Evolutionary conservation across 805 yeast genomes (phyloP).

Genomic region (Komagataella pastoris): DNA sequence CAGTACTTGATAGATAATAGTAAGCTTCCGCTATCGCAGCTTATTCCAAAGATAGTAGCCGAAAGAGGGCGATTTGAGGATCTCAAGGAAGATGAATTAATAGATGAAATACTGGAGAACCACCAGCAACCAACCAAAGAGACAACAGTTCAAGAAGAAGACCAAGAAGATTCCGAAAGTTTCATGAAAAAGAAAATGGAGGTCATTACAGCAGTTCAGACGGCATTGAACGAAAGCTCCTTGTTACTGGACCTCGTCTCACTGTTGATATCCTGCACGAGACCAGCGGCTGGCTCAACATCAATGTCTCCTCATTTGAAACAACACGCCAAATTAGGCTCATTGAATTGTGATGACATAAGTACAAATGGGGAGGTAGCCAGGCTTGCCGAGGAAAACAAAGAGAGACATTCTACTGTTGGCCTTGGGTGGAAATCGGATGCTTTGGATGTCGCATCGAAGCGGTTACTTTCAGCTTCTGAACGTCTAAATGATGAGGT

Average conservation of each 20-base stretch:
- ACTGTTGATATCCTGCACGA: slow-evolving; percentile 59
- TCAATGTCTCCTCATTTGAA: slow-evolving; percentile 81
- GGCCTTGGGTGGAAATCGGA: slow-evolving; percentile 81
- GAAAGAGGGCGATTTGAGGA: slow-evolving; percentile 49
- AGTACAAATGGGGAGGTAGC: slow-evolving; percentile 10
- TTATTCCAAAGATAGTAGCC: slow-evolving; percentile 43
- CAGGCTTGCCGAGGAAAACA: slow-evolving; percentile 10
- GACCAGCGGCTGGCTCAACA: slow-evolving; percentile 77
- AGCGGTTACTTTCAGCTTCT: slow-evolving; percentile 36
- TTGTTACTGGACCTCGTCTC: slow-evolving; percentile 81
- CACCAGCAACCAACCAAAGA: slow-evolving; percentile 5
- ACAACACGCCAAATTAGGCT: slow-evolving; percentile 63
- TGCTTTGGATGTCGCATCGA: slow-evolving; percentile 44
- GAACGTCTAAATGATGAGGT: slow-evolving; percentile 39
- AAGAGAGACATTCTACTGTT: slow-evolving; percentile 15
- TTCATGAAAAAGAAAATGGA: slow-evolving; percentile 40
- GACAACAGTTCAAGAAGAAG: slow-evolving; percentile 3
- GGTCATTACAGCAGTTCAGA: slow-evolving; percentile 35
- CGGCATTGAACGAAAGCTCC: slow-evolving; percentile 83
- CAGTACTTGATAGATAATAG: slow-evolving; percentile 4
- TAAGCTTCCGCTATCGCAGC: slow-evolving; percentile 31
- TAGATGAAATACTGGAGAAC: slow-evolving; percentile 24
- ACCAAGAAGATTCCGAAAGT: slow-evolving; percentile 9
- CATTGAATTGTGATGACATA: slow-evolving; percentile 41
- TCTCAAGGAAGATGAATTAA: slow-evolving; percentile 41